Percentiles rank a stretch among this genome's conserved stretches.
These are phyloP conservation scores for Colletotrichum sp. DNA, from an alignment of 2,329 filamentous ascomycete genomes.

Conservation along the genomic window DNA sequence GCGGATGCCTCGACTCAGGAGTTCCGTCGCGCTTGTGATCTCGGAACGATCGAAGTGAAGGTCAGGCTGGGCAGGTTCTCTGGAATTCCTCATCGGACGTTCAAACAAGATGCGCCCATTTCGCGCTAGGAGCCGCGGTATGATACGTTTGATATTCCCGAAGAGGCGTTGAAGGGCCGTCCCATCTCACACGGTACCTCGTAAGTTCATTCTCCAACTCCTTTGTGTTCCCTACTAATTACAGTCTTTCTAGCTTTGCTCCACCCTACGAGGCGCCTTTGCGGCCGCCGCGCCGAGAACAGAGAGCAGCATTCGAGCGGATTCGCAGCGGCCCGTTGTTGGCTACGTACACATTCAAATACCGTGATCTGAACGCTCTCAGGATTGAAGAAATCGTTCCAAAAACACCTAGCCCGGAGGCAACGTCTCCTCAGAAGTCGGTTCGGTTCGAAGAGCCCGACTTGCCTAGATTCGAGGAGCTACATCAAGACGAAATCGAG, in stretches of 20 bases:
- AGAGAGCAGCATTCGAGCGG: background rate
- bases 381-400: constrained; percentile 34
- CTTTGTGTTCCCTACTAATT: background rate
- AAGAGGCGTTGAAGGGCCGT: constrained; percentile 38
- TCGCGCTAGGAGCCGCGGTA: background rate
- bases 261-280: background rate
- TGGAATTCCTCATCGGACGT: background rate
- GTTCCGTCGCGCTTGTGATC: constrained; percentile 15
- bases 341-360: constrained; percentile 33
- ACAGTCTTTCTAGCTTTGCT: background rate
- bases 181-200: constrained; percentile 35
- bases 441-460: background rate
- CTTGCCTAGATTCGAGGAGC: constrained; percentile 5
- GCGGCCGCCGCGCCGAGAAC: background rate
- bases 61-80: background rate
- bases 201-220: constrained; percentile 21
- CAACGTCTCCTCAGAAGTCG: constrained; percentile 10
- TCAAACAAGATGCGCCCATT: background rate
- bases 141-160: constrained; percentile 28
- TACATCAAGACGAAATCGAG: constrained; percentile 28
- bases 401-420: constrained; percentile 24
- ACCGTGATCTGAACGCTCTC: constrained; percentile 37
- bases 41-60: constrained; percentile 32
- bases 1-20: constrained; percentile 21
- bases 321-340: constrained; percentile 24